phyloP scores from a whole-genome alignment of 2,329 filamentous ascomycete genomes.

The Curvularia verruculosa region DNA sequence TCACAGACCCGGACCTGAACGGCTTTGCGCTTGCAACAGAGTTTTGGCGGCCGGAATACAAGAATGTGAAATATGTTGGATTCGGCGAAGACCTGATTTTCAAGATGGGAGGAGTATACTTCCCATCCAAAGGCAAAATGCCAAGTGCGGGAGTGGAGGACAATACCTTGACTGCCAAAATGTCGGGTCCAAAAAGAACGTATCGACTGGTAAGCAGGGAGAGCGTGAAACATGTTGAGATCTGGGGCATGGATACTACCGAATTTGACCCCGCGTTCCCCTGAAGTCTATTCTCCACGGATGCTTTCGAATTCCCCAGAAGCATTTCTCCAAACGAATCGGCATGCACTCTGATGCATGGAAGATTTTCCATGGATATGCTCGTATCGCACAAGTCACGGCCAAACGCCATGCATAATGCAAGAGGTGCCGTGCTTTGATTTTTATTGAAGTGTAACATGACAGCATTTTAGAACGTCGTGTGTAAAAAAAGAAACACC shows the following conservation, averaged over 20 bases:
- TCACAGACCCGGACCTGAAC: conserved; percentile 41
- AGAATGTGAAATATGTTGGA: conserved; percentile 48
- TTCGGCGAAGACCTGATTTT: conserved; percentile 48
- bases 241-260: conserved; percentile 53
- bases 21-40: conserved; percentile 42
- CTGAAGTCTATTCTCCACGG: conserved; percentile 12
- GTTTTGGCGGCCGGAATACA: conserved; percentile 44
- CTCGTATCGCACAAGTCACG: not conserved
- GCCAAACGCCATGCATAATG: too few relatives aligned
- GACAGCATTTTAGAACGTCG: too few relatives aligned
- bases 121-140: conserved; percentile 24
- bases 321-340: not conserved
- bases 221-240: conserved; percentile 51
- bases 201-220: conserved; percentile 43
- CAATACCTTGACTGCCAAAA: conserved; percentile 35
- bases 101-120: conserved; percentile 44
- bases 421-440: too few relatives aligned
- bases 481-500: too few relatives aligned
- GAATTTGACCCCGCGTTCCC: conserved; percentile 42
- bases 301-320: not conserved
- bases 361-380: too few relatives aligned
- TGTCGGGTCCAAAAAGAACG: conserved; percentile 36
- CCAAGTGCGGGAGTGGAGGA: conserved; percentile 18
- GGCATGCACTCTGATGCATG: not conserved
- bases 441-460: too few relatives aligned